Evolutionary conservation across 2,329 filamentous ascomycete species (phyloP).

Genomic region (Aureobasidium leucospermi): DNA sequence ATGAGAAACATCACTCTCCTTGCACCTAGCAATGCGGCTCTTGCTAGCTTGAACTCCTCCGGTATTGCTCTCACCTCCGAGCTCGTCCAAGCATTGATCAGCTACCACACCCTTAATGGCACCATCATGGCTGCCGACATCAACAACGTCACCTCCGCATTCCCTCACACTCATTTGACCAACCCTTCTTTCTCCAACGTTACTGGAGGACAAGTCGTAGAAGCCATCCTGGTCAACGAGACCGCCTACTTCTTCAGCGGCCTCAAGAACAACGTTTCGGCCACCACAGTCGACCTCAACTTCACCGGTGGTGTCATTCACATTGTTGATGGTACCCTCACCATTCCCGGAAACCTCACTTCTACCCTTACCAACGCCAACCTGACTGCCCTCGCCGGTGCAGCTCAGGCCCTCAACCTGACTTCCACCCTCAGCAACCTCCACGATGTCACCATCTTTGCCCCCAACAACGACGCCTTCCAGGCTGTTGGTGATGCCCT

Average conservation of each 20-base stretch:
- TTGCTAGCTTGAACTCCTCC: constrained; percentile 29
- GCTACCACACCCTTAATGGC: constrained; percentile 54
- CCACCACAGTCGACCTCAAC: constrained; percentile 39
- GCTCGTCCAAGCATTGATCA: constrained; percentile 40
- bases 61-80: constrained; percentile 26
- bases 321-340: constrained; percentile 39
- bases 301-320: constrained; percentile 41
- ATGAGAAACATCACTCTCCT: constrained; percentile 50
- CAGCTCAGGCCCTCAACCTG: constrained; percentile 33
- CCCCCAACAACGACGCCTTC: constrained; percentile 55
- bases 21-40: constrained; percentile 45
- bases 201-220: constrained; percentile 52
- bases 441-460: constrained; percentile 56
- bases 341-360: constrained; percentile 28
- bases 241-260: constrained; percentile 48
- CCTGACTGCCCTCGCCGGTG: constrained; percentile 36
- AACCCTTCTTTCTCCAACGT: constrained; percentile 50
- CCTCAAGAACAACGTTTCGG: constrained; percentile 41
- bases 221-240: constrained; percentile 35
- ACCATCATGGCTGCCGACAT: constrained; percentile 34
- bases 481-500: constrained; percentile 48
- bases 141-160: constrained; percentile 30
- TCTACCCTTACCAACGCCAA: constrained; percentile 28
- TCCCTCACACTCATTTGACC: constrained; percentile 44
- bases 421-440: constrained; percentile 34